Evolutionary conservation across 2,329 filamentous ascomycete genomes (phyloP).

Genomic region (Incumbomyces delicatus): DNA sequence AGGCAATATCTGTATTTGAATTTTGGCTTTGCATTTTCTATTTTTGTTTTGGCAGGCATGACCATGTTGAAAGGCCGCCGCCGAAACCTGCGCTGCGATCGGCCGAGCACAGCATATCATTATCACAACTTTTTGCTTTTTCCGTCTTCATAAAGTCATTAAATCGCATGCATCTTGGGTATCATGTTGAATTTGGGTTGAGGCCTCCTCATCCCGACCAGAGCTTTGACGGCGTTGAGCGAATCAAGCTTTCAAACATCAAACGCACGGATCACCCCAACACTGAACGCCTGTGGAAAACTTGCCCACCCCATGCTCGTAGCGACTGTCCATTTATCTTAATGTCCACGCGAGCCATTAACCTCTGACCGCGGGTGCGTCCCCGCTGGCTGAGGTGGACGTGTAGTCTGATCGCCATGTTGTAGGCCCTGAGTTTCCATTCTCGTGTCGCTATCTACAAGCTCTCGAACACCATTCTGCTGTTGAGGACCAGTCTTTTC

Average conservation of each 20-base stretch:
- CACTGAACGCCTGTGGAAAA: background rate
- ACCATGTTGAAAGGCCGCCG: constrained; percentile 5
- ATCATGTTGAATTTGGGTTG: constrained; percentile 11
- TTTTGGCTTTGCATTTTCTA: too few relatives aligned
- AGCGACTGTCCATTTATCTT: background rate
- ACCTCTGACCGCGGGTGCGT: background rate
- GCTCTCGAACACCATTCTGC: constrained; percentile 10
- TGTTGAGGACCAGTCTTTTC: background rate
- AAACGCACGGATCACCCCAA: background rate
- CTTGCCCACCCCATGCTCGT: background rate
- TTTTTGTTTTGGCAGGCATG: too few relatives aligned
- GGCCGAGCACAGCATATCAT: background rate
- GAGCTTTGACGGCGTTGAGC: constrained; percentile 3
- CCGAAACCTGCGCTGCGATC: background rate
- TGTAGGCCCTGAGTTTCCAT: constrained; percentile 8
- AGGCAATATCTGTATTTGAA: too few relatives aligned
- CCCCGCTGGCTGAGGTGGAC: constrained; percentile 8
- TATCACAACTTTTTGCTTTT: background rate
- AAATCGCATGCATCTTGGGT: constrained; percentile 1
- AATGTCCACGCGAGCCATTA: background rate
- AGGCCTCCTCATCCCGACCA: background rate
- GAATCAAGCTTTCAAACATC: background rate
- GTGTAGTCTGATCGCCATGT: constrained; percentile 10
- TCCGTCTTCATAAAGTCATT: background rate
- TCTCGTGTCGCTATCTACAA: constrained; percentile 12